Percentiles rank a stretch among this genome's conserved stretches.
Conservation (phyloP, 352 stramenopile species). For the Pythium scleroteichum region DNA sequence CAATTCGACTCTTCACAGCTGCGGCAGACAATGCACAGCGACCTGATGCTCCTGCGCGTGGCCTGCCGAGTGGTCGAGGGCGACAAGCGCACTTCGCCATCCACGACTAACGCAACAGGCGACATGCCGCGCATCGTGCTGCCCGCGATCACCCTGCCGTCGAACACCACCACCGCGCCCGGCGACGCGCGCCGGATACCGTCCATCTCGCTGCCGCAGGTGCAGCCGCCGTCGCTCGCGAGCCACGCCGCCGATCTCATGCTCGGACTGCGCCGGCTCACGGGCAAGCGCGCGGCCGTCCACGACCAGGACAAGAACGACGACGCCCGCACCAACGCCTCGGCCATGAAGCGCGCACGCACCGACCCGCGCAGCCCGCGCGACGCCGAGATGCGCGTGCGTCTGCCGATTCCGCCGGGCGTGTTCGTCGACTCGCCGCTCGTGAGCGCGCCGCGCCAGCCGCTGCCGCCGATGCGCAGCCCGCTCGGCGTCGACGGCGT, state of each 20-base stretch:
- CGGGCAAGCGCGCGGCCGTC: conserved; percentile 16
- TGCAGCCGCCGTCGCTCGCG: conserved; percentile 4
- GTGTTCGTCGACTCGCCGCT: conserved; percentile 25
- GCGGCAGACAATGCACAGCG: conserved; percentile 20
- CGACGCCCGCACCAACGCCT: neutral
- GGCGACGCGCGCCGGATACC: conserved; percentile 15
- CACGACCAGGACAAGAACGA: conserved; percentile 2
- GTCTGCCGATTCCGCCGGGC: conserved; percentile 10
- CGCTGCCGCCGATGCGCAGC: conserved; percentile 12
- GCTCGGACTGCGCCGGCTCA: conserved; percentile 39
- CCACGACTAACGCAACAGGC: neutral
- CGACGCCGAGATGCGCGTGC: conserved; percentile 3
- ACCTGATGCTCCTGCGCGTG: conserved; percentile 37
- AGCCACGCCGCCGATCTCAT: conserved; percentile 31
- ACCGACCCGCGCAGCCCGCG: too few species aligned
- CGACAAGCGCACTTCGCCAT: neutral
- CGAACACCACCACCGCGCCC: neutral
- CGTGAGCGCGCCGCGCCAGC: conserved; percentile 10
- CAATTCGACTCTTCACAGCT: conserved; percentile 30
- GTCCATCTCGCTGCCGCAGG: conserved; percentile 2
- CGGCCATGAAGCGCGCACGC: conserved; percentile 17
- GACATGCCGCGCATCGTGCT: conserved; percentile 15
- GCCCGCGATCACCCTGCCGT: conserved; percentile 10
- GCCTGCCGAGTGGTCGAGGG: conserved; percentile 38
- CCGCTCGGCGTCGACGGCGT: conserved; percentile 18